Evolutionary conservation across 768 basidiomycete species (phyloP).

Genomic region (Neoboletus subvelutipes): DNA sequence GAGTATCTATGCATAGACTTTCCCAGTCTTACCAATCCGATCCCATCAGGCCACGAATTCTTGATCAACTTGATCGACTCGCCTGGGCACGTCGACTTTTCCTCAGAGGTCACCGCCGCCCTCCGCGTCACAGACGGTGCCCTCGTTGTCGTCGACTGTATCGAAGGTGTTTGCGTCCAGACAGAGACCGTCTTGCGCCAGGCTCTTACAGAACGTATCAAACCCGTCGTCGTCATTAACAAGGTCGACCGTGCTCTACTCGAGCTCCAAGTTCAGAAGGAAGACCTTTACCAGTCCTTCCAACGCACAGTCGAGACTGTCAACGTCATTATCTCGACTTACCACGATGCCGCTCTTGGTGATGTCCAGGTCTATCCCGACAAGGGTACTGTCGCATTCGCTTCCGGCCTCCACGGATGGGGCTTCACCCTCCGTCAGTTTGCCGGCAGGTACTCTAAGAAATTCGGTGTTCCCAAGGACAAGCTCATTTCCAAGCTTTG

Average conservation of each 20-base stretch:
- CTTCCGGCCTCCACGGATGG: conserved; percentile 99
- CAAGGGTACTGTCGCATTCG: conserved; percentile 97
- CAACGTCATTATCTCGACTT: conserved; percentile 98
- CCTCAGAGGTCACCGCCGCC: conserved; percentile 98
- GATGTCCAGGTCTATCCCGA: conserved; percentile 99
- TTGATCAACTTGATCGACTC: conserved; percentile 99
- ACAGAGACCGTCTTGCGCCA: conserved; percentile 99
- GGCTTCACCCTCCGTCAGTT: conserved; percentile 99
- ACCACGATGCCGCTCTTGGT: conserved; percentile 90
- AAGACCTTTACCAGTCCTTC: conserved; percentile 97
- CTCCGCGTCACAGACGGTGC: conserved; percentile 99
- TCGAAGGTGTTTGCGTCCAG: conserved; percentile 99
- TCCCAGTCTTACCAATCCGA: not conserved
- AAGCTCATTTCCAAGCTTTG: conserved; percentile 98
- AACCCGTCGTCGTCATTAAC: conserved; percentile 99
- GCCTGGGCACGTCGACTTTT: conserved; percentile 99
- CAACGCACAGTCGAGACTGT: conserved; percentile 95
- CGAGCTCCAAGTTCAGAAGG: conserved; percentile 96
- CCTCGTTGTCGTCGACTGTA: conserved; percentile 98
- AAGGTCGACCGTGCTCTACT: conserved; percentile 99
- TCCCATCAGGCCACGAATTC: conserved; percentile 77
- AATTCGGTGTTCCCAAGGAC: conserved; percentile 97
- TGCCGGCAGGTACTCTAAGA: conserved; percentile 91
- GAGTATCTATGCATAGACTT: conserved; percentile 5
- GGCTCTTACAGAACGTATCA: conserved; percentile 96